Evolutionary conservation across 2,329 filamentous ascomycete genomes (phyloP).

Genomic region (Drechslerella coelobrocha): DNA sequence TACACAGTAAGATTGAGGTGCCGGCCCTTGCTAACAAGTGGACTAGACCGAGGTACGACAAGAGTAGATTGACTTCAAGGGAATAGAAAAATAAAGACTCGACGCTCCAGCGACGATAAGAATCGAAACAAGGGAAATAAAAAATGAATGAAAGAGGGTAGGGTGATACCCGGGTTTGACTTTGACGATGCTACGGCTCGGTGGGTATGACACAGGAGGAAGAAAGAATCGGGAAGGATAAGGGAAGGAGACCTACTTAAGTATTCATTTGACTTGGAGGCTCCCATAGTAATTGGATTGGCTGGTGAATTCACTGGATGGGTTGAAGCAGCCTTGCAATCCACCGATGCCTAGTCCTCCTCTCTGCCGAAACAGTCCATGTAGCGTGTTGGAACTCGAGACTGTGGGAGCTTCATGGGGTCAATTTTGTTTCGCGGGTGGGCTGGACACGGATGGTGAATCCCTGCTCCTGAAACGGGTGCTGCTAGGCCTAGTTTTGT

Average conservation of each 20-base stretch:
- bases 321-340: no score
- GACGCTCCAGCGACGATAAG: constrained; percentile 50
- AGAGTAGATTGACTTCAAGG: background rate
- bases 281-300: no score
- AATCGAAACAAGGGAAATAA: constrained; percentile 27
- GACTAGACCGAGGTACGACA: constrained; percentile 22
- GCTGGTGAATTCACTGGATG: no score
- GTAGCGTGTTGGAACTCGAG: constrained; percentile 1
- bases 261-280: constrained; percentile 2
- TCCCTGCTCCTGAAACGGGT: constrained; percentile 1
- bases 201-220: constrained; percentile 31
- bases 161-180: constrained; percentile 29
- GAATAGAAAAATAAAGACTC: constrained; percentile 18
- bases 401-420: constrained; percentile 2
- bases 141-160: constrained; percentile 47
- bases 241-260: background rate
- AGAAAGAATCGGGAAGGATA: constrained; percentile 11
- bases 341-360: no score
- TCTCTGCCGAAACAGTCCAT: constrained; percentile 2
- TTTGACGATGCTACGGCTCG: constrained; percentile 41
- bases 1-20: constrained; percentile 24
- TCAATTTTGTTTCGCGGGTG: background rate
- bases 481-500: background rate
- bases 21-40: background rate
- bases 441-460: background rate